Base-by-base conservation (phyloP, 2,329 filamentous ascomycete genomes). In the Diaporthe sp. region DNA sequence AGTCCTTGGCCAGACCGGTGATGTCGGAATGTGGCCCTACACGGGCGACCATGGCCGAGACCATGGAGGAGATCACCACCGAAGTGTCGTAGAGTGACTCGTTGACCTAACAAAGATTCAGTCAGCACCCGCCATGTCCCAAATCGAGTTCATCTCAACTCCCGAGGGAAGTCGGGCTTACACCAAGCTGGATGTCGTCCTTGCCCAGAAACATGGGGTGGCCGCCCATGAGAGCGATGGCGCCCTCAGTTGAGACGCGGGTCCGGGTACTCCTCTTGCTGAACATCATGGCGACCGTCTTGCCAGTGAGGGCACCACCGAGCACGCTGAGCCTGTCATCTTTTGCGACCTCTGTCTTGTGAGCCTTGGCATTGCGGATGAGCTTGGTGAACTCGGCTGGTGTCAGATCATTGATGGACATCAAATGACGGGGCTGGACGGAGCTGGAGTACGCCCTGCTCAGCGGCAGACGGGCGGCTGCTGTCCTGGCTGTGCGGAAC, bases 191-290 rank as follows among this genome's bases (percentile, higher is more conserved):
- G 76, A 99, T 99, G 81, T 99, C 97, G 72, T 97, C 93, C 81
- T 96, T 97, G 80, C 96, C 95, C 74, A 99, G 85, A 82, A 99
- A 99, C 96, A 99, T 98, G 30, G 97, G 93, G 79, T 98, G 94
- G 0, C 96, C 97, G 50, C 96, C 95, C 87, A 99, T 90, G 75
- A 94, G 87, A n/a, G 93, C 91, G 50, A 98, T 92, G 17, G 97
- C 97, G 10, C 93, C 93, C 86, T 99, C 97, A 2, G 96, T 98
- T 2, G 95, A 98, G 42, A 99, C 93, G 76, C 97, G 92, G 17
- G 97, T 99, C 75, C 97, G 91, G 17, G 97, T 99, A 79, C 94
- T 97, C 78, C 96, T 92, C 86, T 99, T 99, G 88, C 90, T 97
- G 88, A 99, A 99, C 88, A 97, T 94, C 92, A 99, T 93, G 78